Evolutionary conservation across 2,329 filamentous ascomycete genomes (phyloP), one percentile per base, ranked within the genome.

Genomic region (Colletotrichum theobromicola): DNA sequence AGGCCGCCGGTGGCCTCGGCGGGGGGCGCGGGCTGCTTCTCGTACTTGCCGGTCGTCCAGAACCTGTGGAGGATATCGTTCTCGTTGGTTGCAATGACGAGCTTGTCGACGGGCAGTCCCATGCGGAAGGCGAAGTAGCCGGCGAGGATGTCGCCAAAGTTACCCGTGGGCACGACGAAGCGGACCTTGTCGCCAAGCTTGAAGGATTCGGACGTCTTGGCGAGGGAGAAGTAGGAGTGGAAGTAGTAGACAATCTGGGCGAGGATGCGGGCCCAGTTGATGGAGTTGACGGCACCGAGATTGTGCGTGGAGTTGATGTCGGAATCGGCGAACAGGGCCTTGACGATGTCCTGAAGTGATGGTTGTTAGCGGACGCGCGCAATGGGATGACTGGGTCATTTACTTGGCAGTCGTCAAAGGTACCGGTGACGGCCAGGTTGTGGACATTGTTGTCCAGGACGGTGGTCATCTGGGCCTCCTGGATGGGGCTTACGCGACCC

Each of bases 161-260:
- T 98, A 70, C 97, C 97, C 1, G 96, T 97, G 3, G 97, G 97
- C 1, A 98, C 95, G 10, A 98, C 94, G 80, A 96, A 98, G 75
- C 96, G 93, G 50, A 97, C 89, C 81, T 91, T 92, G 78, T 94
- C 91, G 78, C 90, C 91, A 28, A 93, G 80, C 72, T 91, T 89
- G 83, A 94, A 93, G 18, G 86, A 84, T 12, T 65, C 60, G 5
- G 91, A 90, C 65, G 89, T 87, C 81, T 88, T 90, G 75, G 88
- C 89, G 37, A 99, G 92, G 16, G 93, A 87, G 85, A 98, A 98
- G 89, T 98, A 98, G 15, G 97, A 93, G 84, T 97, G 90, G 88
- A 98, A 98, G 89, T 98, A 99, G 90, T 98, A 98, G 75, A 95
- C 95, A 77, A 98, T 98, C 87, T 99, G 97, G 15, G 97, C 96